Percentiles rank a stretch among this genome's conserved stretches.
phyloP scores from a whole-genome alignment of 257 asterid genomes.

The Avicennia marina region DNA sequence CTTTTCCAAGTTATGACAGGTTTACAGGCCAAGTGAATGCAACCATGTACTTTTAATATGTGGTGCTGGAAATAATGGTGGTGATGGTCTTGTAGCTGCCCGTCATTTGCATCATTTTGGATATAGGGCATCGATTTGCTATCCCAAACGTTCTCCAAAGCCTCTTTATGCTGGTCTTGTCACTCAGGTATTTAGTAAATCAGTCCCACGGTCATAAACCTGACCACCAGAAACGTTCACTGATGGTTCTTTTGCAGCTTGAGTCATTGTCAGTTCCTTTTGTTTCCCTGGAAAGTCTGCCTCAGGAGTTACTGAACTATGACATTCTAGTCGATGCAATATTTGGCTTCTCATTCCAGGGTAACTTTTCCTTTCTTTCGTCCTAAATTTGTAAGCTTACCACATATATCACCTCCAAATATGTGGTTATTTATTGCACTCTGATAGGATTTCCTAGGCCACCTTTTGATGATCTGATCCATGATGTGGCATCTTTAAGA shows the following conservation, averaged over 20 bases:
- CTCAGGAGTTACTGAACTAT: constrained; percentile 52
- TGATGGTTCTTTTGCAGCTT: constrained; percentile 44
- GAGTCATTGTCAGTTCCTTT: constrained; percentile 66
- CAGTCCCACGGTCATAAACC: constrained; percentile 4
- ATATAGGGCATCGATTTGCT: constrained; percentile 56
- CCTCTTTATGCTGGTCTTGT: constrained; percentile 68
- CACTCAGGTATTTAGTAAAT: constrained; percentile 53
- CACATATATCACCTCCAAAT: not conserved
- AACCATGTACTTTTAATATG: constrained; percentile 65
- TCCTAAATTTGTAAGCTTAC: not conserved
- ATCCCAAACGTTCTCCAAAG: constrained; percentile 74
- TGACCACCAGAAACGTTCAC: constrained; percentile 18
- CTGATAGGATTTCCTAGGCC: constrained; percentile 61
- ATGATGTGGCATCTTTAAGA: constrained; percentile 33
- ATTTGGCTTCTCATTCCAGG: constrained; percentile 81
- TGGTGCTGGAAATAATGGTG: constrained; percentile 93
- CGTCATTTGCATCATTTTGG: constrained; percentile 87
- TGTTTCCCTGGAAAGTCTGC: constrained; percentile 58
- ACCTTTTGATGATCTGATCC: constrained; percentile 69
- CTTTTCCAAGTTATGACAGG: constrained; percentile 34
- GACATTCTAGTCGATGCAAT: constrained; percentile 74
- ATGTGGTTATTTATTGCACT: constrained; percentile 6
- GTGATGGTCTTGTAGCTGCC: constrained; percentile 92
- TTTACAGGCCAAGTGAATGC: constrained; percentile 44
- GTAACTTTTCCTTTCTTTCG: constrained; percentile 26